phyloP scores from a whole-genome alignment of 805 yeast genomes.

The Saccharomycopsis fibuligera region DNA sequence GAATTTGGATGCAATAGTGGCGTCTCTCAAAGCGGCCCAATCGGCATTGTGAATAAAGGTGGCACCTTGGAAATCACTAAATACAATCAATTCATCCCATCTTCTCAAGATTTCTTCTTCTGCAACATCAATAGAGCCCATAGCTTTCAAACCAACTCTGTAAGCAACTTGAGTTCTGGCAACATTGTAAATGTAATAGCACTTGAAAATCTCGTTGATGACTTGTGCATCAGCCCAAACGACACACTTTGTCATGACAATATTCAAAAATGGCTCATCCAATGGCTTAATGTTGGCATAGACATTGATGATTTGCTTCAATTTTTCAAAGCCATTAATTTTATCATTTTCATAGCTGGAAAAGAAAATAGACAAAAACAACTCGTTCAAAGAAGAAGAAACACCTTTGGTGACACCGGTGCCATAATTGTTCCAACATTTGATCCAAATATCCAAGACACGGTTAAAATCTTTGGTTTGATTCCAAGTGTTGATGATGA shows the following conservation, averaged over 20 bases:
- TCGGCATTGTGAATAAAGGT: constrained; percentile 72
- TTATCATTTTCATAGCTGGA: constrained; percentile 45
- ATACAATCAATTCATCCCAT: constrained; percentile 48
- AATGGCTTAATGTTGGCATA: constrained; percentile 52
- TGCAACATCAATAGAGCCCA: constrained; percentile 55
- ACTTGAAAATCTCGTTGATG: constrained; percentile 54
- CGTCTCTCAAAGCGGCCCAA: constrained; percentile 79
- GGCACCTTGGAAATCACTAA: constrained; percentile 48
- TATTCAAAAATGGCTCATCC: constrained; percentile 80
- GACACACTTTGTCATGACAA: constrained; percentile 58
- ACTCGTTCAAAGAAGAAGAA: constrained; percentile 63
- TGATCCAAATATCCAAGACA: constrained; percentile 56
- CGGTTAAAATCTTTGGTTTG: constrained; percentile 51
- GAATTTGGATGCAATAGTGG: constrained; percentile 48
- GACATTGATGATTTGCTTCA: constrained; percentile 49
- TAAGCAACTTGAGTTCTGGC: constrained; percentile 62
- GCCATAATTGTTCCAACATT: constrained; percentile 53
- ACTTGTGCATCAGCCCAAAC: constrained; percentile 64
- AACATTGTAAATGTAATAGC: constrained; percentile 52
- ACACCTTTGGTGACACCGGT: constrained; percentile 58
- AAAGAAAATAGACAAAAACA: constrained; percentile 65
- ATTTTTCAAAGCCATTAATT: constrained; percentile 48
- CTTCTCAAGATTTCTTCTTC: constrained; percentile 46
- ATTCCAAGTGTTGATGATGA: constrained; percentile 54
- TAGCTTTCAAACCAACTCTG: constrained; percentile 65